Base-by-base conservation (phyloP, 2,329 filamentous ascomycete species). In the Emericellopsis cladophorae region DNA sequence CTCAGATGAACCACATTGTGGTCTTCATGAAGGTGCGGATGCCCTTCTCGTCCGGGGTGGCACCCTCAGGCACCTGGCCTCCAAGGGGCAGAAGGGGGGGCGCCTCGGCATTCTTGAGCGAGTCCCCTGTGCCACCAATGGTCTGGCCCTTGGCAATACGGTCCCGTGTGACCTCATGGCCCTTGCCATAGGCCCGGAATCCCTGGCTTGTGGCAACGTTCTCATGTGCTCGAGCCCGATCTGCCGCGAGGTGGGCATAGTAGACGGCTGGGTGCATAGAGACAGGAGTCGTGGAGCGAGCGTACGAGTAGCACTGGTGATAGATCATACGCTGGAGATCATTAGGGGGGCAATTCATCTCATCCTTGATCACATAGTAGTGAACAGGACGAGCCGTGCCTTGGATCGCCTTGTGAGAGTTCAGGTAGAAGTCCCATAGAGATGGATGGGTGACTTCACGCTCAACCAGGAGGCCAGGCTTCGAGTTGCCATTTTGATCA, bases 251-350 rank as follows among this genome's bases (percentile, higher is more conserved):
- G 60, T 98, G 92, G 0, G 93, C 88, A 51, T 98, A 98, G 70
- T 98, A 98, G 1, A 96, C 82, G 0, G 92, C 88, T 0, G 92
- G 92, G 48, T 80, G 84, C 0, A 92, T 62, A 0, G 89, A 95
- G 0, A 98, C 89, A 0, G 92, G 87, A 0, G 90, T 96, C 0
- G 89, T 96, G 0, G 89, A 92, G 14, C 92, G 79, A 42, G 83
- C 81, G 54, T 95, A 98, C 42, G 94, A 87, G 60, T 95, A 98
- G 36, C 83, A 94, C 47, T 95, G 88, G 49, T 95, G 83, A 52
- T 96, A 96, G 18, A 96, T 82, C 74, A 96, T 83, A 42, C 81
- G 80, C 53, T 95, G 84, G 0, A 98, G 67, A 2, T 81, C 71
- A 34, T 84, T 78, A 0, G 81, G 69, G 1, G 69, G 58, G 51